Percentiles rank a stretch among this genome's conserved stretches.
Conservation (phyloP, 164 flowering plant species). For the Chimonanthus praecox region DNA sequence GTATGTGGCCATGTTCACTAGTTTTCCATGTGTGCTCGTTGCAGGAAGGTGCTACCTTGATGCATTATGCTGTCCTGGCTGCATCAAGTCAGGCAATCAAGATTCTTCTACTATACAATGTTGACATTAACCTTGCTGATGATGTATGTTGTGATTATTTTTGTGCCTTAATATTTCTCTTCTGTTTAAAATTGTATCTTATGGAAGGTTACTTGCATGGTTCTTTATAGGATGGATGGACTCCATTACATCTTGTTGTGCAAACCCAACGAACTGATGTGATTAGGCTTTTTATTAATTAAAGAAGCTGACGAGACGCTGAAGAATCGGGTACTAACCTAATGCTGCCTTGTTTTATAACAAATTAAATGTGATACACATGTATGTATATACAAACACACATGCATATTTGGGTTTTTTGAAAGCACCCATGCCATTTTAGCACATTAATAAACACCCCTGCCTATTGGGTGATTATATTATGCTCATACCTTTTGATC, state of each 20-base stretch:
- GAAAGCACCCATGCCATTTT: background rate
- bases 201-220: conserved; percentile 1
- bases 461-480: background rate
- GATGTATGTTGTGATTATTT: conserved; percentile 39
- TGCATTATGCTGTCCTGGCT: conserved; percentile 89
- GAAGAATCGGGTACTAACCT: conserved; percentile 55
- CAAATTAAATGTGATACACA: background rate
- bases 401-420: background rate
- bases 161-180: background rate
- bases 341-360: background rate
- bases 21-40: conserved; percentile 4
- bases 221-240: conserved; percentile 82
- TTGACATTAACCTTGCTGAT: conserved; percentile 82
- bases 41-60: conserved; percentile 90
- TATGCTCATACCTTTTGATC: no score
- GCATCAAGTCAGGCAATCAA: conserved; percentile 74
- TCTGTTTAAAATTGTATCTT: background rate
- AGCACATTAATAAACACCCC: background rate
- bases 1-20: background rate
- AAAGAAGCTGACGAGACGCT: conserved; percentile 82
- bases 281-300: conserved; percentile 70
- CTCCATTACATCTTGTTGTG: conserved; percentile 90
- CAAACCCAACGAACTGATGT: conserved; percentile 79
- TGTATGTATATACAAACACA: background rate
- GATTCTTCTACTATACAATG: conserved; percentile 71